Base-by-base conservation (phyloP, 148 eudicot genomes). In the Camellia sinensis region DNA sequence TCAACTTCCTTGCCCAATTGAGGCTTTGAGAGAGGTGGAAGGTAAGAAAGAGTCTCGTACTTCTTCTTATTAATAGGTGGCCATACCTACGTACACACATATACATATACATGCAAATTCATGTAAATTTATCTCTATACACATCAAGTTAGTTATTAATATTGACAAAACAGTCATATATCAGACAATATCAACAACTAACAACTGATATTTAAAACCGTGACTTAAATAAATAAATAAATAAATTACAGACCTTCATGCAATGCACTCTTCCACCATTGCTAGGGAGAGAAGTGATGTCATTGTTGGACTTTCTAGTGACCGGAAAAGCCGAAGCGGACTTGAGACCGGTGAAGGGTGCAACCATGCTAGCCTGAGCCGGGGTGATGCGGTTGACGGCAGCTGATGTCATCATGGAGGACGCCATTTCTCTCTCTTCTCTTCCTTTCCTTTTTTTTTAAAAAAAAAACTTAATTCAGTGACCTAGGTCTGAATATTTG, bases 21-120 rank as follows among this genome's bases (percentile, higher is more conserved):
- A 0, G 64, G 84, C 0, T 7, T 15, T 4, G 83, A 7, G 7
- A 92, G 86, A 11, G 82, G 75, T 3, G 90, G 96, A 77, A 92
- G 91, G 93, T 92, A 92, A 2, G 96, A 92, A 2, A 92, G 84
- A 50, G 96, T 89, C 93, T 92, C 95, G 74, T 77, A 89, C 84
- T 90, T 90, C 87, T 86, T 87, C 86, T 67, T 0, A 0, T 86
- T 87, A 0, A 46, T 37, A 66, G 95, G 92, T 12, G 93, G 93
- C 93, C 95, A 92, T 64, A 91, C 92, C 94, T 91, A 71, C 40
- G 66, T 67, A 48, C 50, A 46, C 6, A 4, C 52, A 48, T 48
- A 48, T 48, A 48, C 7, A 48, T 48, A 7, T 48, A 48, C 2
- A 48, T 0, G 7, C 52, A 48, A 29, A 29, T 29, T 29, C 37